These are phyloP conservation scores for Trametopsis cervina DNA, from an alignment of 768 basidiomycete species.

Conservation along the genomic window DNA sequence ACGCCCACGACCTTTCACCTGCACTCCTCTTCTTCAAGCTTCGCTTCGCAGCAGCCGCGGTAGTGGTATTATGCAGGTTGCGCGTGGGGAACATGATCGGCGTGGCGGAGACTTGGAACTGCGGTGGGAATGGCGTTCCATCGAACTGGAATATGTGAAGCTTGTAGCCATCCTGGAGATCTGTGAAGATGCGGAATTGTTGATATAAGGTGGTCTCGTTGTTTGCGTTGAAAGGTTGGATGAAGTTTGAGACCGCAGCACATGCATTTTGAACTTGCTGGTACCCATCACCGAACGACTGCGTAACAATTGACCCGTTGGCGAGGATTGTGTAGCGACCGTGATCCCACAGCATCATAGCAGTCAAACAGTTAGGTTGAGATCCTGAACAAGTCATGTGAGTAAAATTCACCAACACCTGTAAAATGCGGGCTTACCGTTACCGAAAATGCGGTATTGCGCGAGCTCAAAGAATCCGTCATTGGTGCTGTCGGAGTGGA, in stretches of 20 bases:
- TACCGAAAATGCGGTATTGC: slow-evolving; percentile 82
- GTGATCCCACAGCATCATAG: slow-evolving; percentile 85
- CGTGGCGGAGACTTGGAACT: slow-evolving; percentile 56
- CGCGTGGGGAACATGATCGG: slow-evolving; percentile 86
- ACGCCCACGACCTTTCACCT: slow-evolving; percentile 12
- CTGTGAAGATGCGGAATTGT: slow-evolving; percentile 68
- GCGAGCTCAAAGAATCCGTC: slow-evolving; percentile 84
- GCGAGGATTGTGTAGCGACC: slow-evolving; percentile 59
- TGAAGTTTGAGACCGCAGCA: slow-evolving; percentile 79
- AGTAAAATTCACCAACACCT: background rate
- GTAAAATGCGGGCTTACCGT: slow-evolving; percentile 50
- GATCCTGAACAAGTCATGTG: slow-evolving; percentile 41
- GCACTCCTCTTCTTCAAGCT: slow-evolving; percentile 10
- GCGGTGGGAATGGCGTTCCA: slow-evolving; percentile 67
- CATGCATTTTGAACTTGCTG: slow-evolving; percentile 96
- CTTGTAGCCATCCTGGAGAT: slow-evolving; percentile 52
- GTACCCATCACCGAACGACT: slow-evolving; percentile 79
- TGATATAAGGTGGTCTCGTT: slow-evolving; percentile 62
- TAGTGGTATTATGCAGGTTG: slow-evolving; percentile 46
- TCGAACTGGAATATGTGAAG: slow-evolving; percentile 77
- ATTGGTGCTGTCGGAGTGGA: slow-evolving; percentile 40
- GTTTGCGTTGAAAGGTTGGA: slow-evolving; percentile 76
- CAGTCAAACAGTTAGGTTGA: slow-evolving; percentile 84
- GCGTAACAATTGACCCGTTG: slow-evolving; percentile 77
- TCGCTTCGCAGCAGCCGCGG: slow-evolving; percentile 14